phyloP scores from a whole-genome alignment of 108 stramenopile species.

The Fragilaria radians region DNA sequence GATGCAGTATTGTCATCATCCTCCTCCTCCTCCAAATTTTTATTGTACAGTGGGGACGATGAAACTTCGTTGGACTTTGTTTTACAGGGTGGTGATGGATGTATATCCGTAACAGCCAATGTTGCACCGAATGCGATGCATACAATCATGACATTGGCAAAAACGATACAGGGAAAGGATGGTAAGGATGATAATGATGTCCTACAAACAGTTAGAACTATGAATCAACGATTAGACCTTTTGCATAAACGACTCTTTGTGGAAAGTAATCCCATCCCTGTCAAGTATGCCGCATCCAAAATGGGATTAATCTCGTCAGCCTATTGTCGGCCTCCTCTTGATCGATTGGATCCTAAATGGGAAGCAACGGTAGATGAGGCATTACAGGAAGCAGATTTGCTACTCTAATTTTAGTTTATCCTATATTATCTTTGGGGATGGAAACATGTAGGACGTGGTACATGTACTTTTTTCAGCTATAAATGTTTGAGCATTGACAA shows the following conservation, averaged over 20 bases:
- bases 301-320: slow-evolving; percentile 43
- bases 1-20: slow-evolving; percentile 25
- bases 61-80: slow-evolving; percentile 76
- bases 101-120: slow-evolving; percentile 88
- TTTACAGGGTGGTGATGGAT: slow-evolving; percentile 82
- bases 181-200: slow-evolving; percentile 40
- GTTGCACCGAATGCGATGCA: slow-evolving; percentile 63
- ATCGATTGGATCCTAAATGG: slow-evolving; percentile 47
- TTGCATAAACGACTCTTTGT: slow-evolving; percentile 73
- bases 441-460: no score
- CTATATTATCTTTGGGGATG: no score
- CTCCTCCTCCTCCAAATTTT: no score
- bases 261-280: slow-evolving; percentile 83
- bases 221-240: slow-evolving; percentile 51
- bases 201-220: slow-evolving; percentile 37
- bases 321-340: slow-evolving; percentile 59
- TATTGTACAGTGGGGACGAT: slow-evolving; percentile 90
- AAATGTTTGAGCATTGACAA: no score
- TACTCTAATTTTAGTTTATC: no score
- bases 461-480: no score
- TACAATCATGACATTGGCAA: slow-evolving; percentile 56
- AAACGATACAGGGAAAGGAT: slow-evolving; percentile 44
- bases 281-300: slow-evolving; percentile 62
- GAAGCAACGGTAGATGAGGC: slow-evolving; percentile 44
- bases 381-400: slow-evolving; percentile 31